phyloP scores from a whole-genome alignment of 257 asterid genomes.

The Prunella vulgaris region DNA sequence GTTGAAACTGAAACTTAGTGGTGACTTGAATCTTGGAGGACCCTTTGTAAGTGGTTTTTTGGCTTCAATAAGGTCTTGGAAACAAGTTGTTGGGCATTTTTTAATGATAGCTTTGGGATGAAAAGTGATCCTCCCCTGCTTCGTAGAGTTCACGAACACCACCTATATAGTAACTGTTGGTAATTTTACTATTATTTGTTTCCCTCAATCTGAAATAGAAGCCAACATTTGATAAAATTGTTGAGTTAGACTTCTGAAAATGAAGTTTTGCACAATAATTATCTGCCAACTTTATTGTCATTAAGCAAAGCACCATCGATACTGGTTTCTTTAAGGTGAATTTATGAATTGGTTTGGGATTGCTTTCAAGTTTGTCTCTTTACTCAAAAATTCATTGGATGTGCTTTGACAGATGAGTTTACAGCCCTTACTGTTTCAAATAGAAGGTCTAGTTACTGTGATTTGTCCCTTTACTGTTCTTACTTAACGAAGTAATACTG shows the following conservation, averaged over 20 bases:
- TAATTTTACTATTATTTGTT: neutral
- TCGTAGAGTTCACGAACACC: neutral
- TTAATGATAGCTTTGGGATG: neutral
- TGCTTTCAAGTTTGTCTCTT: neutral
- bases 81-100: constrained; percentile 7
- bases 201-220: neutral
- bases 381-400: neutral
- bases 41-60: neutral
- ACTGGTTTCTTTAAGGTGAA: neutral
- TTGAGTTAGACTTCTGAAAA: neutral
- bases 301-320: neutral
- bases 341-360: neutral
- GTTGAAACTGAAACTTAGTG: neutral
- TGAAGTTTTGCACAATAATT: neutral
- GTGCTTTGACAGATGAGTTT: neutral
- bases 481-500: neutral
- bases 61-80: neutral
- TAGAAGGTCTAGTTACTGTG: neutral
- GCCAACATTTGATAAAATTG: neutral
- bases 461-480: neutral
- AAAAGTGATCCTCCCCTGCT: neutral
- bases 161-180: neutral
- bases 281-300: neutral
- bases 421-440: neutral
- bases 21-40: neutral